Base-by-base conservation (phyloP, 2,329 filamentous ascomycete genomes). In the Diaporthe citrichinensis region DNA sequence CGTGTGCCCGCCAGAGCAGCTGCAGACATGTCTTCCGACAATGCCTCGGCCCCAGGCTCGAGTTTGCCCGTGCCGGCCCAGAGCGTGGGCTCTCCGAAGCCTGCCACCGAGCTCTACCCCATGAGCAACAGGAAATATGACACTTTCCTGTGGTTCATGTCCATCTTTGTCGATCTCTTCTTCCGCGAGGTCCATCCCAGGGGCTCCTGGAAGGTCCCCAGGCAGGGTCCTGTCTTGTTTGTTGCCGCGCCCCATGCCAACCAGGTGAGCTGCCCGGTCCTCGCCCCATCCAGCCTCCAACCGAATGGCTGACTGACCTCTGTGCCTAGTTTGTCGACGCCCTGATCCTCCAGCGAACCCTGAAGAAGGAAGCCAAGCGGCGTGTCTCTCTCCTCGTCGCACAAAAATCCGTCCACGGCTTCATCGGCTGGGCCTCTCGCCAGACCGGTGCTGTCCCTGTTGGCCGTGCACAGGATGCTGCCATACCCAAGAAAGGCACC, bases 191-290 rank as follows among this genome's bases (percentile, higher is more conserved):
- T 99, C 23, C 96, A 98, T 83, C 97, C 97, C 17, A 91, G 97
- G 78, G 95, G 95, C 79, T 95, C 96, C 78, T 99, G 97, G 95
- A 96, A 96, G 84, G 94, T 99, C 59, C 97, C 97, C 59, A 92
- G 94, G 81, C 90, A 92, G 78, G 97, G 96, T 0, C 96, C 97
- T 1, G 91, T 99, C 78, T 94, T 99, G 76, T 97, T 99, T 81
- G 97, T 99, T 79, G 97, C 96, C 59, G 97, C 96, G 73, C 97
- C 97, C 79, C 97, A 99, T 88, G 96, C 96, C 76, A 99, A 99
- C 84, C 95, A 97, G 90, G 94, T 95, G 86, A 76, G 88, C 68
- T 39, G 28, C n/a, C 25, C 23, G 20, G 20, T 25, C 57, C 25
- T 6, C 36, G 34, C 17, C n/a, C 61, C 46, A 78, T 78, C 9